Evolutionary conservation across 2,329 filamentous ascomycete species (phyloP), one percentile per base, ranked within the genome.

Genomic region (Neospermospora avenae): DNA sequence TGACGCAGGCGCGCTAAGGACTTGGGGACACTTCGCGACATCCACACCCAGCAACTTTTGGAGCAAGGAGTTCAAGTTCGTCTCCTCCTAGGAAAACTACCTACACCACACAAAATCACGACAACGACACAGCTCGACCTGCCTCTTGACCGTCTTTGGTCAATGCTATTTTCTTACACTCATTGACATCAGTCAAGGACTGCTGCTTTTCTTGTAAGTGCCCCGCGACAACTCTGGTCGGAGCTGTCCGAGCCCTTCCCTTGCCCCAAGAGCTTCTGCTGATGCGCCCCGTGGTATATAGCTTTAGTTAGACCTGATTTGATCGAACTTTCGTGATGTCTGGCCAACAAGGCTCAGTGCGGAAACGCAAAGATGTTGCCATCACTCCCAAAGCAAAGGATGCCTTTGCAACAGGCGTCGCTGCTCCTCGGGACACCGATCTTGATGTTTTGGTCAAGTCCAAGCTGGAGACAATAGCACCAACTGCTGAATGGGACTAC

Each of bases 401-500:
- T 68, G 77, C 68, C 20, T 57, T 58, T 7, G 55, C 65, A 16
- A 66, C 63, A 48, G 65, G 61, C 39, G 60, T 65, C 54, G 59
- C 65, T 44, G 74, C 66, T 51, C 69, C 72, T 63, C 70, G 59
- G 70, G 73, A 73, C 68, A 18, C 65, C 11, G 81, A 84, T 63
- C 74, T 81, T 67, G 82, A 85, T 68, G 78, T 76, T 70, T 72
- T 83, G 62, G 73, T 77, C 60, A 78, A 79, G 66, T 71, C 74
- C 37, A 75, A 72, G 44, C 35, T 55, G 8, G 55, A 51, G 22
- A 62, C 74, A 22, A 71, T 74, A 54, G 63, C 73, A 37, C 70
- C 76, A 35, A 76, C 77, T 59, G 81, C 82, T n/a, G 89, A 96
- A 76, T 87, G 85, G 81, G 90, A 96, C 70, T 96, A 97, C 80